A percentile compares a stretch with the other conserved stretches of the same genome.
These are phyloP conservation scores for Fermentozyma sake DNA, from an alignment of 1,139 yeast species.

Conservation along the genomic window DNA sequence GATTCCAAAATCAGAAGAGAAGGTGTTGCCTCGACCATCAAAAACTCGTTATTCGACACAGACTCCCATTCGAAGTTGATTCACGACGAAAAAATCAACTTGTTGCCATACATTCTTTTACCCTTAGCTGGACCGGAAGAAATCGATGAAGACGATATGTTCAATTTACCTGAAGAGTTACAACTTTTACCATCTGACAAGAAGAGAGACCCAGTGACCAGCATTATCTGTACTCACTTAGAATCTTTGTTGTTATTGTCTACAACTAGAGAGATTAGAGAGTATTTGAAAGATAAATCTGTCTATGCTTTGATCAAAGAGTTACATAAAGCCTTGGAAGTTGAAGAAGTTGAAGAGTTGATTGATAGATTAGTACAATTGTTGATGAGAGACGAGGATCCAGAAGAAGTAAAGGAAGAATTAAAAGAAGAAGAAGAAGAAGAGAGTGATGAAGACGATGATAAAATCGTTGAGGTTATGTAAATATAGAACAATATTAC, in stretches of 20 bases:
- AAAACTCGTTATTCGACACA: conserved; percentile 82
- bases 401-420: conserved; percentile 20
- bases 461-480: conserved; percentile 50
- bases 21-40: conserved; percentile 91
- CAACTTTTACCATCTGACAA: conserved; percentile 78
- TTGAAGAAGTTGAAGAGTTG: conserved; percentile 62
- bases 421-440: conserved; percentile 27
- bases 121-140: conserved; percentile 86
- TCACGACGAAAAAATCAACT: conserved; percentile 58
- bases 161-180: conserved; percentile 83
- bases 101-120: conserved; percentile 74
- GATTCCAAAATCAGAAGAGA: conserved; percentile 79
- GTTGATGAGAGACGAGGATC: conserved; percentile 87
- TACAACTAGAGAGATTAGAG: conserved; percentile 70
- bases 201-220: conserved; percentile 64
- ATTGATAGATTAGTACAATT: conserved; percentile 77
- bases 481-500: too few relatives aligned
- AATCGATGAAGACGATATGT: conserved; percentile 77
- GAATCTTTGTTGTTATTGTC: conserved; percentile 76
- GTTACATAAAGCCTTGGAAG: conserved; percentile 62
- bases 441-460: conserved; percentile 31
- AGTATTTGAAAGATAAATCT: conserved; percentile 66
- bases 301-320: conserved; percentile 85
- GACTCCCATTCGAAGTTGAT: conserved; percentile 60
- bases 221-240: conserved; percentile 65